Conservation (phyloP, 2,329 filamentous ascomycete genomes). For the Cordyceps fumosorosea region DNA sequence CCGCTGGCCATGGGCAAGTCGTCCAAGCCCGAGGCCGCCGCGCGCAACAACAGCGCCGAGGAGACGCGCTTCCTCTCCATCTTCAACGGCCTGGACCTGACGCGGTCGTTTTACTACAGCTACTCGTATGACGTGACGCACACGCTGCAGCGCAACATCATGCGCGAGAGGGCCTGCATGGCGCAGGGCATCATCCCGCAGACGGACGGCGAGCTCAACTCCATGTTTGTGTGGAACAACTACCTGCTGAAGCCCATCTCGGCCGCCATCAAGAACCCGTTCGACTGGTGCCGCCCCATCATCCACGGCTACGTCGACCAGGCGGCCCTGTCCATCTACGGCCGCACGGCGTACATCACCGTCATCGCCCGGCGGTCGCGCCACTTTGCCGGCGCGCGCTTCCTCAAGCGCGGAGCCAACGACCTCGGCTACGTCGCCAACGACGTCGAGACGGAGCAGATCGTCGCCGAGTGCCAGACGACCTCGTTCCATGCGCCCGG, state of each 20-base stretch:
- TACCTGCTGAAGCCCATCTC: slow-evolving; percentile 75
- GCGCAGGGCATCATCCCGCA: slow-evolving; percentile 55
- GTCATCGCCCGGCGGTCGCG: slow-evolving; percentile 88
- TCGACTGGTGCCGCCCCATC: slow-evolving; percentile 93
- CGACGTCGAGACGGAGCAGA: slow-evolving; percentile 97
- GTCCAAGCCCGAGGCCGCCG: slow-evolving; percentile 56
- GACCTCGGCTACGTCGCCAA: slow-evolving; percentile 95
- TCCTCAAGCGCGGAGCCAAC: slow-evolving; percentile 90
- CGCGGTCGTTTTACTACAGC: slow-evolving; percentile 93
- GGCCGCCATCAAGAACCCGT: slow-evolving; percentile 66
- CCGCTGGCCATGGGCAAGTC: slow-evolving; percentile 73
- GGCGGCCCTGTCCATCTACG: slow-evolving; percentile 74
- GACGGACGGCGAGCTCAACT: slow-evolving; percentile 64
- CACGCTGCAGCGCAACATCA: slow-evolving; percentile 88
- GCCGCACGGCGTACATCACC: slow-evolving; percentile 82
- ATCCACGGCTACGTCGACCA: slow-evolving; percentile 97
- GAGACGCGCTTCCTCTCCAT: slow-evolving; percentile 86
- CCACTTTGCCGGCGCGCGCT: slow-evolving; percentile 89
- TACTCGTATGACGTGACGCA: slow-evolving; percentile 95
- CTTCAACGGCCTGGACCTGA: slow-evolving; percentile 83
- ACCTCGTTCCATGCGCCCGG: slow-evolving; percentile 94
- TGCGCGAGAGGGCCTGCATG: slow-evolving; percentile 66
- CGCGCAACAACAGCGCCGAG: slow-evolving; percentile 59
- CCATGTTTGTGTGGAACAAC: slow-evolving; percentile 98
- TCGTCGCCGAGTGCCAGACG: slow-evolving; percentile 87